Base-by-base conservation (phyloP, 139 green algal genomes). In the Pleodorina starrii region DNA sequence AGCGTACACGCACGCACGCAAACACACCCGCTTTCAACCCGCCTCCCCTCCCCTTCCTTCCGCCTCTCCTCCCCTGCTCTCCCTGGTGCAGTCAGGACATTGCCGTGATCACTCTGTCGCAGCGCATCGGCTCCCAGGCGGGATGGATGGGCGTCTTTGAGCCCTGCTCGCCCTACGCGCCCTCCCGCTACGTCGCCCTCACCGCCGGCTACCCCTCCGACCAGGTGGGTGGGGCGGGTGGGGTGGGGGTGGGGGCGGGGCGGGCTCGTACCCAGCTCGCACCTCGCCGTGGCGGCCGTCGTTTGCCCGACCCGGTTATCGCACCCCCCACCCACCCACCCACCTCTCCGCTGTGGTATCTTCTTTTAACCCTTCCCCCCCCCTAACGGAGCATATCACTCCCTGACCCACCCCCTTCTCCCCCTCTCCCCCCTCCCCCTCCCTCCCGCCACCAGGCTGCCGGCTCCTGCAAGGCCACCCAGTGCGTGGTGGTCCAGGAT, bases 71-170 rank as follows among this genome's bases (percentile, higher is more conserved):
- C 7, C 36, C 51, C 51, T 32, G 36, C 0, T 1, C 76, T 10
- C 6, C 38, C 48, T 69, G 9, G 63, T 42, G 57, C 66, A 90
- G 72, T 4, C 84, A 68, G 51, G 91, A 94, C 82, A 86, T 94
- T 12, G 91, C 91, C 1, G 74, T 94, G 10, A 85, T 94, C 27
- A 91, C 83, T 7, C 80, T 94, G 9, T 48, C 40, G 17, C 35
- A 88, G 78, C 72, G 69, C 27, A 66, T 92, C n/a, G 91, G 91
- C 6, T 60, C 42, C 5, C 27, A 84, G 60, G 81, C 91, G 2
- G 91, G 91, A 2, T 92, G 89, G 75, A 94, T 94, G 91, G 91
- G 91, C 43, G 87, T 94, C 54, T 86, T 85, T 40, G 85, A 90
- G 51, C 88, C 80, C 29, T 94, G 91, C 79, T 79, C 19, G 63